These are phyloP conservation scores for Cystoderma amianthinum DNA, from an alignment of 768 basidiomycete genomes.

Conservation along the genomic window DNA sequence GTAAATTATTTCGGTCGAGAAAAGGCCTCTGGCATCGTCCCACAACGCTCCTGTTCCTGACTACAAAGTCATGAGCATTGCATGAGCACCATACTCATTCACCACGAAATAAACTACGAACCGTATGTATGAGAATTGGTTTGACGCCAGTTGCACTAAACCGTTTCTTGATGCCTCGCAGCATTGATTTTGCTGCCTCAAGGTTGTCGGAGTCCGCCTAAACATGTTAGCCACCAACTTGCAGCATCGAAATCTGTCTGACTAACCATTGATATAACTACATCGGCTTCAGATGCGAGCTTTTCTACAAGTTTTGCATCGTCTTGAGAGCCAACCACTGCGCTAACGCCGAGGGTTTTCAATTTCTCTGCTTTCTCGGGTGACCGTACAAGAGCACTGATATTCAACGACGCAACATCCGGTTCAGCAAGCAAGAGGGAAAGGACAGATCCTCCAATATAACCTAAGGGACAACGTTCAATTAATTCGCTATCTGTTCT, in stretches of 20 bases:
- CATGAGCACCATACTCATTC: background rate
- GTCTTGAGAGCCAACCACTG: conserved; percentile 34
- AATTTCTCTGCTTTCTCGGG: conserved; percentile 38
- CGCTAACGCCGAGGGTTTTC: conserved; percentile 25
- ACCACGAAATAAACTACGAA: background rate
- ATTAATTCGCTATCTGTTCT: too few relatives aligned
- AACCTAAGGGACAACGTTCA: too few relatives aligned
- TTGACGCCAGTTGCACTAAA: background rate
- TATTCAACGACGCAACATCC: conserved; percentile 23
- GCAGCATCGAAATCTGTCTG: background rate
- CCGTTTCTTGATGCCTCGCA: background rate
- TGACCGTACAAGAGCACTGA: conserved; percentile 38
- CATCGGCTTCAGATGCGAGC: conserved; percentile 31
- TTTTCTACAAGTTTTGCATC: conserved; percentile 30
- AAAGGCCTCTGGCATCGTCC: conserved; percentile 20
- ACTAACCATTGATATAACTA: conserved; percentile 28
- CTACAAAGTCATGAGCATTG: background rate
- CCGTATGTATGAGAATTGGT: conserved; percentile 1
- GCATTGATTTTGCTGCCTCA: background rate
- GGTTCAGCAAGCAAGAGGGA: conserved; percentile 32
- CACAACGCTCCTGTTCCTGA: conserved; percentile 8
- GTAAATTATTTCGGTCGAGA: conserved; percentile 19
- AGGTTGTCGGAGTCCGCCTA: background rate
- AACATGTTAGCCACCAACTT: background rate
- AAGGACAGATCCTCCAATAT: conserved; percentile 42